Conservation (phyloP, 192 early-diverging fungal genomes). For the Coemansia sp. region DNA sequence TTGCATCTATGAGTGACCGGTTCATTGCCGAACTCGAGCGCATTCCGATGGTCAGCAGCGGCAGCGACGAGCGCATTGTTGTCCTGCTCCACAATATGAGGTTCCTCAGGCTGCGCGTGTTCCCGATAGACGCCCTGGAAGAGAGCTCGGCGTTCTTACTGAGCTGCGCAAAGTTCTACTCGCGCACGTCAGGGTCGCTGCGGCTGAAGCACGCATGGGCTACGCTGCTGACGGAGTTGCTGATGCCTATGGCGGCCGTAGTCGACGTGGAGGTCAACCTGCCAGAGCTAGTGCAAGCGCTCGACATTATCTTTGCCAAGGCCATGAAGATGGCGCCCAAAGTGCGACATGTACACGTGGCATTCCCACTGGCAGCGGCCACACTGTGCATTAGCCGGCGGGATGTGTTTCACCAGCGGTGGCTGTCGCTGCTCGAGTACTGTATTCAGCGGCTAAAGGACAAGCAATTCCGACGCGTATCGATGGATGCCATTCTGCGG, state of each 20-base stretch:
- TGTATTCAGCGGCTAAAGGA: slow-evolving; percentile 78
- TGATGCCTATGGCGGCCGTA: slow-evolving; percentile 89
- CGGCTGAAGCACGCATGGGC: slow-evolving; percentile 91
- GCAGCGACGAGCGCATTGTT: slow-evolving; percentile 79
- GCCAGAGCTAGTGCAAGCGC: slow-evolving; percentile 88
- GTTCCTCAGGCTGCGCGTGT: slow-evolving; percentile 90
- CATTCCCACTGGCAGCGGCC: slow-evolving; percentile 84
- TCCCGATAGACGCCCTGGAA: slow-evolving; percentile 90
- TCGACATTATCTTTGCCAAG: slow-evolving; percentile 88
- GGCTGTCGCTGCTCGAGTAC: slow-evolving; percentile 67
- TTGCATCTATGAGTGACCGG: slow-evolving; percentile 90
- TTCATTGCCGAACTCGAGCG: slow-evolving; percentile 89
- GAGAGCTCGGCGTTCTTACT: slow-evolving; percentile 94
- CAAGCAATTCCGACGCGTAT: slow-evolving; percentile 70
- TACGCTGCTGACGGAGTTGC: slow-evolving; percentile 85
- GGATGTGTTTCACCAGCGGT: slow-evolving; percentile 86
- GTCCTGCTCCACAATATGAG: slow-evolving; percentile 89
- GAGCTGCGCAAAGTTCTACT: slow-evolving; percentile 83
- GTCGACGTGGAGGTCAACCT: slow-evolving; percentile 94
- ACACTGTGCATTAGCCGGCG: slow-evolving; percentile 87
- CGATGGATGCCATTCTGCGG: slow-evolving; percentile 77
- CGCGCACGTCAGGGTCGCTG: slow-evolving; percentile 76
- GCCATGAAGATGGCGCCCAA: slow-evolving; percentile 91
- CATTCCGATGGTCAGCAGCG: slow-evolving; percentile 64
- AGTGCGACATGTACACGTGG: slow-evolving; percentile 76